Percentiles rank a stretch among this genome's conserved stretches.
These are phyloP conservation scores for Narthecium ossifragum DNA, from an alignment of 106 monocot species.

Conservation along the genomic window DNA sequence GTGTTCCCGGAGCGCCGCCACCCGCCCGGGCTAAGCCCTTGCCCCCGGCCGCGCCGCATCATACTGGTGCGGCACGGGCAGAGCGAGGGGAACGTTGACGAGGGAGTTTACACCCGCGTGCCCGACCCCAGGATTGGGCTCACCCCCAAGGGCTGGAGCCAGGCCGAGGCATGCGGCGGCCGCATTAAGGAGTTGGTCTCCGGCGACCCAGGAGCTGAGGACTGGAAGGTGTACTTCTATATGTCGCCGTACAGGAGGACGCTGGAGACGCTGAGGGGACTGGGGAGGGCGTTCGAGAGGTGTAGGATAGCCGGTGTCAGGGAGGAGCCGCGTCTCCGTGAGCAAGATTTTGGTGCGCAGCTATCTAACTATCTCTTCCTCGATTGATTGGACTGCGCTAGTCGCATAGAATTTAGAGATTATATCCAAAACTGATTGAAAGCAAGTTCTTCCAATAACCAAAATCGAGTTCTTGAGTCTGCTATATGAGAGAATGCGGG, in stretches of 20 bases:
- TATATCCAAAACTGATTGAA: background rate
- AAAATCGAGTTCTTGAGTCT: no score
- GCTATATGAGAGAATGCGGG: background rate
- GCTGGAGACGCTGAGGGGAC: constrained; percentile 69
- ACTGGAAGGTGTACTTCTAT: constrained; percentile 97
- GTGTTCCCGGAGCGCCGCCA: background rate
- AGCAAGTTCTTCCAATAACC: background rate
- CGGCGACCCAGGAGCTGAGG: constrained; percentile 45
- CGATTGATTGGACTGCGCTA: background rate
- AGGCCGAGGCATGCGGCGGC: constrained; percentile 57
- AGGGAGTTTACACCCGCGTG: constrained; percentile 68
- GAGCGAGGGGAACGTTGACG: constrained; percentile 97
- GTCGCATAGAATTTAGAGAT: background rate
- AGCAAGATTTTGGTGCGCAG: constrained; percentile 83
- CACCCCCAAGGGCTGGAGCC: constrained; percentile 55
- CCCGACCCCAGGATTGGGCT: constrained; percentile 83
- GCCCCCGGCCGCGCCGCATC: constrained; percentile 73
- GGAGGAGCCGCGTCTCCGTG: constrained; percentile 86
- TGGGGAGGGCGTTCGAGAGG: constrained; percentile 71
- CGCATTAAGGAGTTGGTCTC: constrained; percentile 45
- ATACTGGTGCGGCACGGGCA: constrained; percentile 88
- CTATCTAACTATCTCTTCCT: background rate
- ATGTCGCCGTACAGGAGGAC: constrained; percentile 84
- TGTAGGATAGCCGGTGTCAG: constrained; percentile 66
- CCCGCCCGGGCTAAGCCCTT: constrained; percentile 21